These are phyloP conservation scores for Sequoia sempervirens DNA, from an alignment of 75 land plant genomes.

Conservation along the genomic window DNA sequence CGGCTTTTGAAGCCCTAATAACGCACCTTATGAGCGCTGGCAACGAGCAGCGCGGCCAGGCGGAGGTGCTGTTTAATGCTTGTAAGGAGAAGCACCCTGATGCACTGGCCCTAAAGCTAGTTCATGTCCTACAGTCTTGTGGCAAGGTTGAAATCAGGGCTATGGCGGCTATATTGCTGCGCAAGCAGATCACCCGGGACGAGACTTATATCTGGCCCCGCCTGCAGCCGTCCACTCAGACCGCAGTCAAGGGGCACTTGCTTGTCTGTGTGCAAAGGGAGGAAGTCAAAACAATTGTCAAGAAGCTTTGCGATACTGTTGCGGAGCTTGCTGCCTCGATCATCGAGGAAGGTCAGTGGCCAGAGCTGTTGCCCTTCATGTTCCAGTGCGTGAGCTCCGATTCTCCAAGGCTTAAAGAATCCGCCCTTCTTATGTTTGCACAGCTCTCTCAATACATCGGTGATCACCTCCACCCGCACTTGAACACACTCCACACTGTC, in stretches of 20 bases:
- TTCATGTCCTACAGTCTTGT: conserved; percentile 60
- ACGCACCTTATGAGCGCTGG: conserved; percentile 76
- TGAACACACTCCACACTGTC: conserved; percentile 61
- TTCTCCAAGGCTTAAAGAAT: conserved; percentile 59
- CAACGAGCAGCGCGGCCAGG: conserved; percentile 83
- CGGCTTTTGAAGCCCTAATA: conserved; percentile 75
- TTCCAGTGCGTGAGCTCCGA: conserved; percentile 84
- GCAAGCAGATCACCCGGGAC: conserved; percentile 74
- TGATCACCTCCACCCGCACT: conserved; percentile 56
- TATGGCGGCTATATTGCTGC: conserved; percentile 79
- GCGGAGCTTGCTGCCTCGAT: conserved; percentile 79
- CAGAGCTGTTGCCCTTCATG: conserved; percentile 86
- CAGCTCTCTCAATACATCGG: conserved; percentile 85
- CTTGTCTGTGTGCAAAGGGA: conserved; percentile 64
- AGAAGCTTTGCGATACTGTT: conserved; percentile 91
- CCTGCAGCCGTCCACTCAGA: conserved; percentile 49
- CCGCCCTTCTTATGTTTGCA: conserved; percentile 79
- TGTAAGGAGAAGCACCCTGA: conserved; percentile 71
- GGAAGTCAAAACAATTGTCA: conserved; percentile 55
- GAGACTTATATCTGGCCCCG: conserved; percentile 69
- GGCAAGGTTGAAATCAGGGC: conserved; percentile 59
- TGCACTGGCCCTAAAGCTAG: conserved; percentile 66
- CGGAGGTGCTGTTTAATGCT: conserved; percentile 72
- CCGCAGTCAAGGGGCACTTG: conserved; percentile 63
- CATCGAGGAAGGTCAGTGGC: conserved; percentile 77